Base-by-base conservation (phyloP, 1,139 yeast genomes). In the Saccharomyces hybrid region DNA sequence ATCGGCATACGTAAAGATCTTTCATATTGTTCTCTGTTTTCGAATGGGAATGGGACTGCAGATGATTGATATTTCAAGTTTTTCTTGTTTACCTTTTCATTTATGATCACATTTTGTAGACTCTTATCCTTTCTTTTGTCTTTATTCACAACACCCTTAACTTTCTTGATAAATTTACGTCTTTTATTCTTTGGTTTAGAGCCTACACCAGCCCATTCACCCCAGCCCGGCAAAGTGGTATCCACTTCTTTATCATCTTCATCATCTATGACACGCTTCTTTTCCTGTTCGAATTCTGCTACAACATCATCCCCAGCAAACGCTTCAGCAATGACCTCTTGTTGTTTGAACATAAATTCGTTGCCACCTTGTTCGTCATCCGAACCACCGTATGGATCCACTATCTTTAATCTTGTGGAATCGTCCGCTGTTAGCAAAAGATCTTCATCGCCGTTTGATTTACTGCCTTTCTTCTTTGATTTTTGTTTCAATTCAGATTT, bases 301-400 rank as follows among this genome's bases (percentile, higher is more conserved):
- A 85, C 85, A 49, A 83, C 85, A 67, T 93, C 95, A 71, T 93
- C 99, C 26, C 98, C 98, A 2, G 97, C 98, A 77, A 93, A 93
- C 0, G 99, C 99, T 66, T 91, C 86, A 59, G 84, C 81, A 58
- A 89, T 88, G 50, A 93, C 77, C 55, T 89, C 93, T 57, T 83
- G 83, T 69, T 93, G 97, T 63, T 82, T 79, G 73, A 93, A 88
- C 76, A 80, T 69, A 14, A 66, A 70, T 27, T 61, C 69, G 23
- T 66, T 68, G 16, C 63, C 66, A 28, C 54, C 56, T 25, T 61
- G 70, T 28, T 70, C 65, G 52, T 76, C 78, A 50, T 74, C 74
- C 34, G 73, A 76, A 5, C 73, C 71, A 20, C 68, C 71, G 61
- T 74, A 73, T 25, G 78, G 76, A 58, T 80, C 83, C 4, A 74